Evolutionary conservation across 2,329 filamentous ascomycete genomes (phyloP), one percentile per base, ranked within the genome.

Genomic region (Xylariomycetidae sp.): DNA sequence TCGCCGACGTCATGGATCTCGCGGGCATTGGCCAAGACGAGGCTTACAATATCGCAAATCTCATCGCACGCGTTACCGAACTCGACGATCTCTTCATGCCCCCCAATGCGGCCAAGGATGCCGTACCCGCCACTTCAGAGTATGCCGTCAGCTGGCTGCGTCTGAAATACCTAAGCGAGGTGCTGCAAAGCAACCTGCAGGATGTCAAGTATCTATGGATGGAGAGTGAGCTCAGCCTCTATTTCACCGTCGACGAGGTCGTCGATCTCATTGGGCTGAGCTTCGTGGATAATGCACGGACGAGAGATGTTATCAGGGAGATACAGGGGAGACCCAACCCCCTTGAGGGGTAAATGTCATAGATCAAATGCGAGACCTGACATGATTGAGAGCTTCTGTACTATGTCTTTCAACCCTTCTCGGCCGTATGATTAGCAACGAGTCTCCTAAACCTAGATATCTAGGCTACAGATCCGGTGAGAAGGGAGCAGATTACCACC

Each of bases 141-240:
- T 81, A 80, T 42, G 75, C 76, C 4, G 63, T 68, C 3, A 69
- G 67, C 30, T 83, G 79, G 79, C 62, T 82, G 37, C 69, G 77
- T 30, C 65, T 83, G 38, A 77, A 81, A 56, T 82, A 75, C 46
- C 62, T 83, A 13, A 72, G 72, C 41, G 74, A 82, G 53, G 71
- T 82, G 17, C 61, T 83, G 44, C 78, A 83, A 61, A 80, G 77
- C 45, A 81, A 82, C 48, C 61, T 82, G 33, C 72, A 72, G 41
- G 79, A 82, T 41, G 72, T 83, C 36, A 67, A 66, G 37, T 81
- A 66, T 42, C 56, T 83, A 23, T 83, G 79, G 79, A 67, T 73
- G 48, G 77, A 83, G 42, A 78, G 77, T 55, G 77, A 82, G 53
- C 61, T 83, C 26, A 80, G 77, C 42, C 53, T 81, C 23, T 79